These are phyloP conservation scores for Acephala macrosclerotiorum DNA, from an alignment of 2,329 filamentous ascomycete genomes.

Conservation along the genomic window DNA sequence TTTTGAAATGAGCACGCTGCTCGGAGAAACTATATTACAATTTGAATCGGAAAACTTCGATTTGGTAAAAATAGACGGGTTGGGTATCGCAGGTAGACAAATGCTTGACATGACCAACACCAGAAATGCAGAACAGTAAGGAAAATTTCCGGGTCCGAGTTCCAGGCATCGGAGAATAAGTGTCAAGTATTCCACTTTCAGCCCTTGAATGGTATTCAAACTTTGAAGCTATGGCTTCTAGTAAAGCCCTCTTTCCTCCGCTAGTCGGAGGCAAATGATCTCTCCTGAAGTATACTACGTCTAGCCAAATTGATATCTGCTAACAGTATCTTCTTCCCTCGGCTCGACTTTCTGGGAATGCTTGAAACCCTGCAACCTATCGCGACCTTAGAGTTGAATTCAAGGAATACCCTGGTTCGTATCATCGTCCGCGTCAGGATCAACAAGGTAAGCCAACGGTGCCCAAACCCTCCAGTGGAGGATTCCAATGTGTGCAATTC, in stretches of 20 bases:
- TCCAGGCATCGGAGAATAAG: neutral
- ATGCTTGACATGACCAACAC: slow-evolving; percentile 3
- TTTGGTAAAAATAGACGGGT: neutral
- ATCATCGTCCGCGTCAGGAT: slow-evolving; percentile 39
- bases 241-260: neutral
- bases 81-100: slow-evolving; percentile 3
- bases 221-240: neutral
- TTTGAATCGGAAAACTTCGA: neutral
- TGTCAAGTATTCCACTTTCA: neutral
- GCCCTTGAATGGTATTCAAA: neutral
- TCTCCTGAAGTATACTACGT: neutral
- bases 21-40: slow-evolving; percentile 9
- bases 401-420: slow-evolving; percentile 32
- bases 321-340: neutral
- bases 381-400: neutral
- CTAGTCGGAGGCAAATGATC: neutral
- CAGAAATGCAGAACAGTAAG: slow-evolving; percentile 1
- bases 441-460: slow-evolving; percentile 69
- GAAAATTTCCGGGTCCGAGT: neutral
- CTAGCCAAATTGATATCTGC: neutral
- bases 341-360: slow-evolving; percentile 8
- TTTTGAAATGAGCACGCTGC: slow-evolving; percentile 5
- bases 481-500: slow-evolving; percentile 82
- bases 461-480: slow-evolving; percentile 93
- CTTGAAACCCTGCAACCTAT: neutral